Percentiles rank a stretch among this genome's conserved stretches.
Evolutionary conservation across 2,329 filamentous ascomycete genomes (phyloP).

Genomic region (Xylaria sp.): DNA sequence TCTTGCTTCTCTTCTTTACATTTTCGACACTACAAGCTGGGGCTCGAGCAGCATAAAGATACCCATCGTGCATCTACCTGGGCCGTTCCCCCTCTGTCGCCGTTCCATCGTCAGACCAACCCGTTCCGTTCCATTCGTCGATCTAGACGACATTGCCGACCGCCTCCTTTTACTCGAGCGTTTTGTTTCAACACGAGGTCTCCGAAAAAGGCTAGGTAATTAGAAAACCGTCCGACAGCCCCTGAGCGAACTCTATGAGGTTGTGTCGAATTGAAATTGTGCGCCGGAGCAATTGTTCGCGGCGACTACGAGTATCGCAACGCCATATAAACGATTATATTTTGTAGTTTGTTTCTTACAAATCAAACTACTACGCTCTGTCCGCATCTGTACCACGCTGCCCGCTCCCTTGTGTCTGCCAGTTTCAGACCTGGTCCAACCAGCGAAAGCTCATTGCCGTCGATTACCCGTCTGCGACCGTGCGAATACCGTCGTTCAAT

Average conservation of each 20-base stretch:
- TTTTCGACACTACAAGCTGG: neutral
- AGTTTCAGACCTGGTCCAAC: neutral
- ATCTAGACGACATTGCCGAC: neutral
- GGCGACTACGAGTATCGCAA: neutral
- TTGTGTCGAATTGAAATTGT: neutral
- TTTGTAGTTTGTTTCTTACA: neutral
- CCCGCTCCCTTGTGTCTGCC: neutral
- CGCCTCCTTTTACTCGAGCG: neutral
- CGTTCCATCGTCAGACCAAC: neutral
- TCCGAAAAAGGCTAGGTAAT: neutral
- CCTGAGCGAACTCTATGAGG: neutral
- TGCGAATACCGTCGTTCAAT: neutral
- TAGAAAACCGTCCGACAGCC: neutral
- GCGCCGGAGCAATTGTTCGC: constrained; percentile 3
- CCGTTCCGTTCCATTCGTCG: neutral
- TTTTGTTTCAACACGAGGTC: constrained; percentile 8
- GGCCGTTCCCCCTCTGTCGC: neutral
- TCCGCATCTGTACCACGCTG: neutral
- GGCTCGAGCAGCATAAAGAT: neutral
- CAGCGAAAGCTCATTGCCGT: neutral
- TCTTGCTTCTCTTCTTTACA: neutral
- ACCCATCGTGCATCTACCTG: neutral
- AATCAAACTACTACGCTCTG: neutral
- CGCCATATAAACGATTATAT: neutral
- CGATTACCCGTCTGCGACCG: constrained; percentile 5